Conservation (phyloP, 495 filamentous ascomycete species). For the Penicilliopsis zonata region DNA sequence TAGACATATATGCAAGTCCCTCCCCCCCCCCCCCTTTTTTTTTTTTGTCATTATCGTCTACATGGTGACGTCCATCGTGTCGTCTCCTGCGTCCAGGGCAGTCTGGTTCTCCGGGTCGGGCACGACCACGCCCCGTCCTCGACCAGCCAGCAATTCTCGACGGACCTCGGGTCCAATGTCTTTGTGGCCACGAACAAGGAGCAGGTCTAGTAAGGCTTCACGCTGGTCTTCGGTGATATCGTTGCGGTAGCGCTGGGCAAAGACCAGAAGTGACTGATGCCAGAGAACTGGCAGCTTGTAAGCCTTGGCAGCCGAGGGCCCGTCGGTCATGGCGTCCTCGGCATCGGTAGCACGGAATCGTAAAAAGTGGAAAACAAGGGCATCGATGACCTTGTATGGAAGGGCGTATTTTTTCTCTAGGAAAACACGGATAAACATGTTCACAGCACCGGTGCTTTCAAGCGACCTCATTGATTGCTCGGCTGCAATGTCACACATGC, state of each 20-base stretch:
- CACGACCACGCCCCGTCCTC: constrained; percentile 68
- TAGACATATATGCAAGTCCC: constrained; percentile 1
- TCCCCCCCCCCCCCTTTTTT: constrained; percentile 3
- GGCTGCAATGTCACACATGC: constrained; percentile 85
- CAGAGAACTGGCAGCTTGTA: constrained; percentile 72
- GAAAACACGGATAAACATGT: constrained; percentile 83
- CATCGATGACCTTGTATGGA: constrained; percentile 88
- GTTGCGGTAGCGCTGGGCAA: constrained; percentile 88
- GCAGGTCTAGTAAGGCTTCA: constrained; percentile 79
- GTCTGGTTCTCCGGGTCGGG: constrained; percentile 45
- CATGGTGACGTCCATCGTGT: constrained; percentile 63
- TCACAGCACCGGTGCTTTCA: constrained; percentile 74
- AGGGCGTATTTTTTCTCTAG: constrained; percentile 96
- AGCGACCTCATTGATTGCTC: constrained; percentile 65
- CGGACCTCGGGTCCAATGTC: constrained; percentile 84
- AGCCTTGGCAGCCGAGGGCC: constrained; percentile 25
- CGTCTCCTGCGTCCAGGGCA: constrained; percentile 58
- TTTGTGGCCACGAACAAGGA: constrained; percentile 78
- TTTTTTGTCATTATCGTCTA: constrained; percentile 18
- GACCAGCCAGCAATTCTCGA: constrained; percentile 78
- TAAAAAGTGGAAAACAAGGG: constrained; percentile 91
- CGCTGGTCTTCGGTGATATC: constrained; percentile 89
- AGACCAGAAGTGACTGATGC: constrained; percentile 80
- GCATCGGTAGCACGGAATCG: constrained; percentile 58
- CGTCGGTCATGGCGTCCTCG: constrained; percentile 35